A percentile compares a stretch with the other conserved stretches of the same genome.
Evolutionary conservation across 2,329 filamentous ascomycete species (phyloP).

Genomic region (Diplocarpon mali): DNA sequence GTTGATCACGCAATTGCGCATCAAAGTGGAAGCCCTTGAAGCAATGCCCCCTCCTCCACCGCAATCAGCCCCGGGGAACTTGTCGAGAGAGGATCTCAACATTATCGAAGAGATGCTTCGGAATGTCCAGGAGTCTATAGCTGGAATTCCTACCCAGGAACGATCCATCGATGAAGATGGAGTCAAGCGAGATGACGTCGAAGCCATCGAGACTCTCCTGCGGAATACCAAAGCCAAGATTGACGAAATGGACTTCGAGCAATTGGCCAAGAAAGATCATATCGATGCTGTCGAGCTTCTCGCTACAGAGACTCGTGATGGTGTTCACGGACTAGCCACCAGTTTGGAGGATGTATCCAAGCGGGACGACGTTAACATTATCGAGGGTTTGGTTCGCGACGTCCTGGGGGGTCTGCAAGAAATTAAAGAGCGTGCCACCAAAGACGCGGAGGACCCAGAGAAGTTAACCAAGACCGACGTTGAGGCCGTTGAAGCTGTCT

Average conservation of each 20-base stretch:
- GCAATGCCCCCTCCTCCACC: constrained; percentile 36
- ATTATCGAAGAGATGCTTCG: constrained; percentile 43
- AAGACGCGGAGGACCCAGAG: constrained; percentile 37
- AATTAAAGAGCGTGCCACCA: constrained; percentile 38
- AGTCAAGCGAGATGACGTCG: constrained; percentile 71
- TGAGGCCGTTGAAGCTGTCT: constrained; percentile 68
- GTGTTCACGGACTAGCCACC: constrained; percentile 52
- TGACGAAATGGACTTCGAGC: constrained; percentile 70
- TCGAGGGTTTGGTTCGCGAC: constrained; percentile 72
- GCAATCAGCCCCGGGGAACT: constrained; percentile 30
- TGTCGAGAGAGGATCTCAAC: constrained; percentile 43
- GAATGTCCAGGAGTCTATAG: constrained; percentile 47
- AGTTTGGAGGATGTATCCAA: constrained; percentile 61
- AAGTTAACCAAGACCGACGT: constrained; percentile 72
- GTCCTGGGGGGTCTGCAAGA: constrained; percentile 68
- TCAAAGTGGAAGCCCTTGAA: constrained; percentile 74
- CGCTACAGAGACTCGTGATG: constrained; percentile 64
- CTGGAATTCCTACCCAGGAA: constrained; percentile 36
- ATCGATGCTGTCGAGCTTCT: constrained; percentile 43
- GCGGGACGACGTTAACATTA: constrained; percentile 65
- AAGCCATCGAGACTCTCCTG: constrained; percentile 82
- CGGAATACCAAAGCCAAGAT: constrained; percentile 81
- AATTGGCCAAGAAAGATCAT: constrained; percentile 55
- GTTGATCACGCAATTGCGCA: constrained; percentile 69
- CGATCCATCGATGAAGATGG: constrained; percentile 31